Evolutionary conservation across 139 green algal species (phyloP), one percentile per base, ranked within the genome.

Genomic region (Chara braunii): DNA sequence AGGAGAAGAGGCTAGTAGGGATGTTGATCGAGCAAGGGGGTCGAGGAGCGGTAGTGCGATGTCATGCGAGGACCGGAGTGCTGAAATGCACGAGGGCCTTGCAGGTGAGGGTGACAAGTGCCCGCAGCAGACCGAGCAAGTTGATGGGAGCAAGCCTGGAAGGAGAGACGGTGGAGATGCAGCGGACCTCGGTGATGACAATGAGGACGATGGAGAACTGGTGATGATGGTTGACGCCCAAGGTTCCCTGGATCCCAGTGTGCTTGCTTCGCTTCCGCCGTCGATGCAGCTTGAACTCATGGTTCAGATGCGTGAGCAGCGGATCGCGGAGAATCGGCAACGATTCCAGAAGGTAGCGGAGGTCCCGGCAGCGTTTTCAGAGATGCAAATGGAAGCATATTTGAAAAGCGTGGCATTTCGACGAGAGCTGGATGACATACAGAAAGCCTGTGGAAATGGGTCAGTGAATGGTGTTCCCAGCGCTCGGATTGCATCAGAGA

Each of bases 251-350:
- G 75, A 78, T 22, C 62, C 68, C 12, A 36, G 43, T 12, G 63
- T 72, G 42, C 52, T 81, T 14, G 68, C 69, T 32, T 44, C 54
- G 23, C 57, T 81, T 12, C 75, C 75, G 18, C 6, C 43, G 18
- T 81, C 75, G 26, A 37, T 81, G 56, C 75, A 78, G 52, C 29
- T 76, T 14, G 69, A 81, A 34, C 44, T 81, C 8, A 75, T 81
- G 52, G 35, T 53, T n/a, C 60, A 75, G 68, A 73, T 73, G 64
- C 53, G 64, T 0, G 74, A 81, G 34, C 45, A 64, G 43, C 62
- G 52, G 36, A 43, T 66, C 11, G 68, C 60, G 8, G 40, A 78
- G 40, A 81, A 81, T 60, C 74, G 74, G 36, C 34, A 73, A n/a
- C 66, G 55, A 37, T 73, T 73, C 8, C 23, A 62, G 55, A 31